A percentile compares a stretch with the other conserved stretches of the same genome.
These are phyloP conservation scores for Bjerkandera adusta DNA, from an alignment of 1,284 basidiomycete species.

Conservation along the genomic window DNA sequence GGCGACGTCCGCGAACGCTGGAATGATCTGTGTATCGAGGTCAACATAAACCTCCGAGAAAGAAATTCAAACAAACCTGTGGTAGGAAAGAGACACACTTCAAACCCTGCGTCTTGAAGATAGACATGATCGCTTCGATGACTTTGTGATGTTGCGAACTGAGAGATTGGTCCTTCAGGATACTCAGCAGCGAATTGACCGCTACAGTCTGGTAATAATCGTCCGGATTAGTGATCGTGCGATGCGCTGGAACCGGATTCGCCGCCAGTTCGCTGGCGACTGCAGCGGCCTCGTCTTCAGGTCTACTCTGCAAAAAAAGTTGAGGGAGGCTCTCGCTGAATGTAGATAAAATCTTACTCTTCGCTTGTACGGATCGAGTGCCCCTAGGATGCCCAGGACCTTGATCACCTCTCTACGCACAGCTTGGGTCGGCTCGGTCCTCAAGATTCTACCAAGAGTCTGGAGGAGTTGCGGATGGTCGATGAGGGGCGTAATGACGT, in stretches of 20 bases:
- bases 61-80: constrained; percentile 54
- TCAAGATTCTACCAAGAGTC: constrained; percentile 83
- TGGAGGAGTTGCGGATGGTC: constrained; percentile 92
- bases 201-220: constrained; percentile 99
- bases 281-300: constrained; percentile 67
- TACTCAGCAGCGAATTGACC: constrained; percentile 85
- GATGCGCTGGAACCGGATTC: constrained; percentile 48
- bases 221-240: constrained; percentile 49
- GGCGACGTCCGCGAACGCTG: constrained; percentile 91
- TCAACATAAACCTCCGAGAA: background rate
- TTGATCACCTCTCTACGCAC: constrained; percentile 92
- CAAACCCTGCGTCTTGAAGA: constrained; percentile 97
- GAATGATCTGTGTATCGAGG: constrained; percentile 75
- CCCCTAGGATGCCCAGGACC: constrained; percentile 95
- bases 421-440: constrained; percentile 75
- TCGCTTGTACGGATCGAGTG: constrained; percentile 95
- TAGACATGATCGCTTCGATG: constrained; percentile 98
- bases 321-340: background rate
- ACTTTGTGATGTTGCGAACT: constrained; percentile 88
- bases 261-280: constrained; percentile 61
- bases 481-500: constrained; percentile 89
- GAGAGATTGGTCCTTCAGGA: constrained; percentile 88
- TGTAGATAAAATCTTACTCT: constrained; percentile 53
- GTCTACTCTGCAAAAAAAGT: constrained; percentile 48
- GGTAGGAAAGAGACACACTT: constrained; percentile 96